Percentiles rank a stretch among this genome's conserved stretches.
Conservation (phyloP, 2,329 filamentous ascomycete genomes). For the Neophaeococcomyces mojaviensis region DNA sequence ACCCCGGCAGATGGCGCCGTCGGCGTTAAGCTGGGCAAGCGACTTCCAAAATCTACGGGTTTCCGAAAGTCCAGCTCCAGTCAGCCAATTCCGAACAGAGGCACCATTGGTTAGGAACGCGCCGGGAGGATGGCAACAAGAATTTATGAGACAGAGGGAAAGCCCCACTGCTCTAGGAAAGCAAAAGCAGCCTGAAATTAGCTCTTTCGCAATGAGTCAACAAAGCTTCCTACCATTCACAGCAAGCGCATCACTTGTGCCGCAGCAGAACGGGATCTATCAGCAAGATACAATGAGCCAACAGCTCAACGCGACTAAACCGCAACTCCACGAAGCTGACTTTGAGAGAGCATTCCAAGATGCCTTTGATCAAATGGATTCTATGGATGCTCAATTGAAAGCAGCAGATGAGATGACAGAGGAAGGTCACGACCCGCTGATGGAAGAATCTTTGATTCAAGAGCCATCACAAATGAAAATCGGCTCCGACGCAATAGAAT, state of each 20-base stretch:
- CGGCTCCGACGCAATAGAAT: constrained; percentile 37
- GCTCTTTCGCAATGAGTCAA: neutral
- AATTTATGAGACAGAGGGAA: constrained; percentile 44
- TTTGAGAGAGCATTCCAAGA: constrained; percentile 22
- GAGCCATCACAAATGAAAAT: constrained; percentile 29
- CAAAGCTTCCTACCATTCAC: neutral
- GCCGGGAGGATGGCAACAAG: constrained; percentile 51
- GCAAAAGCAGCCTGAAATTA: constrained; percentile 4
- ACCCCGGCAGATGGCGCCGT: constrained; percentile 14
- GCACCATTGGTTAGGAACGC: constrained; percentile 26
- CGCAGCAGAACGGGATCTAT: constrained; percentile 12
- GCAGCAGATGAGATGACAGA: neutral
- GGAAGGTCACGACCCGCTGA: neutral
- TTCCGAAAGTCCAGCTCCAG: constrained; percentile 40
- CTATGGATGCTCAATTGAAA: constrained; percentile 11
- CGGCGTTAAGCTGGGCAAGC: constrained; percentile 33
- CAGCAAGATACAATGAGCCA: constrained; percentile 10
- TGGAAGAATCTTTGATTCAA: constrained; percentile 2
- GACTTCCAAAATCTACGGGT: constrained; percentile 42
- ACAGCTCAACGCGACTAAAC: neutral
- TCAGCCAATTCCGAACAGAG: constrained; percentile 39
- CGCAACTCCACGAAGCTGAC: constrained; percentile 17
- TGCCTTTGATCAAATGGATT: constrained; percentile 17
- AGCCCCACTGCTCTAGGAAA: constrained; percentile 22
- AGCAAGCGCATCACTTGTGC: neutral